Conservation (phyloP, 2,329 filamentous ascomycete species). For the Cercospora beticola region DNA sequence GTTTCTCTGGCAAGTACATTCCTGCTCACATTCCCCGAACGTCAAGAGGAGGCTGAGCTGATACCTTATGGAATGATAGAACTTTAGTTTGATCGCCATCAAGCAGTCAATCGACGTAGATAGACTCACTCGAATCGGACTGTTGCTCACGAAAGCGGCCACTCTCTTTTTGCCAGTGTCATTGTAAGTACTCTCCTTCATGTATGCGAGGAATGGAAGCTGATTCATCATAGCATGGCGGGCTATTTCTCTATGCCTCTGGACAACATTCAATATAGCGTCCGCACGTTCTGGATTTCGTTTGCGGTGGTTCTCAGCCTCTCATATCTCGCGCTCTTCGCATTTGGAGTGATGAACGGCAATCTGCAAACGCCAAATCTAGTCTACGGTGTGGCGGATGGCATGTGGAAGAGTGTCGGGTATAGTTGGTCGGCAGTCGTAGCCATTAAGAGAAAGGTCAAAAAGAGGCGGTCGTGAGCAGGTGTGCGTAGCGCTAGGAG, state of each 20-base stretch:
- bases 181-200: neutral
- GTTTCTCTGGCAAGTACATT: constrained; percentile 60
- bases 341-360: constrained; percentile 58
- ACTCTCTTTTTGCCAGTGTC: constrained; percentile 73
- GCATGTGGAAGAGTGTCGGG: constrained; percentile 18
- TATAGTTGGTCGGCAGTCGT: constrained; percentile 13
- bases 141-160: constrained; percentile 71
- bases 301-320: constrained; percentile 64
- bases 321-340: constrained; percentile 58
- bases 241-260: constrained; percentile 71
- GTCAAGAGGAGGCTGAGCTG: neutral
- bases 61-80: constrained; percentile 47
- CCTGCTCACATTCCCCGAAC: constrained; percentile 1
- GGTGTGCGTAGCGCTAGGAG: neutral
- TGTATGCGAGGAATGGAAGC: constrained; percentile 35
- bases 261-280: constrained; percentile 59
- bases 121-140: constrained; percentile 68
- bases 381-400: constrained; percentile 18
- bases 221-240: constrained; percentile 56
- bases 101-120: constrained; percentile 73
- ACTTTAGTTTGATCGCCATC: constrained; percentile 75
- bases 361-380: constrained; percentile 48
- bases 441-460: constrained; percentile 8
- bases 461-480: constrained; percentile 2
- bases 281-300: constrained; percentile 62